Percentiles rank a stretch among this genome's conserved stretches.
Evolutionary conservation across 2,329 filamentous ascomycete genomes (phyloP).

Genomic region (Penicillium frequentans): DNA sequence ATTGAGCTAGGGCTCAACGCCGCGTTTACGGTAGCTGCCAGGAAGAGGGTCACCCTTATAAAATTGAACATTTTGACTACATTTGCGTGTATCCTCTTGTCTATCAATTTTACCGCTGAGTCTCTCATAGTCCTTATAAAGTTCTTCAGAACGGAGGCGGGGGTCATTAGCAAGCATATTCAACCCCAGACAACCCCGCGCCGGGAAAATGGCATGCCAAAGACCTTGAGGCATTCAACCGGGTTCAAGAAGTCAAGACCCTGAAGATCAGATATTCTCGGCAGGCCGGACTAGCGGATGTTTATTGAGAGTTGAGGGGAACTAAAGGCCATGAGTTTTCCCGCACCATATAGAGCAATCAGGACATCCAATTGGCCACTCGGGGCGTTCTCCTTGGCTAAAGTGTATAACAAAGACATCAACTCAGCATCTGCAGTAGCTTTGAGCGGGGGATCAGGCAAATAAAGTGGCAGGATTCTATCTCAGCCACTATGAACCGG

Average conservation of each 20-base stretch:
- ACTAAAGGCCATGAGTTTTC: not conserved
- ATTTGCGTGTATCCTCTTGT: not conserved
- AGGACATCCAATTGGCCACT: not conserved
- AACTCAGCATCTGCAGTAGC: not conserved
- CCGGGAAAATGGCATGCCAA: slow-evolving; percentile 9
- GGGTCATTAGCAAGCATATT: not conserved
- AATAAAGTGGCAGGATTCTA: not conserved
- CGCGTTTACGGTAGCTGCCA: slow-evolving; percentile 5
- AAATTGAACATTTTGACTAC: slow-evolving; percentile 8
- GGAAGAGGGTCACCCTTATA: not conserved
- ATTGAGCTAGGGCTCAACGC: slow-evolving; percentile 11
- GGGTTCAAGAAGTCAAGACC: not conserved
- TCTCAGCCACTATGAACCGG: not conserved
- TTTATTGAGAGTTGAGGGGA: not conserved
- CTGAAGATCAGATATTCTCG: not conserved
- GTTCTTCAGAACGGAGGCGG: not conserved
- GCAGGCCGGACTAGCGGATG: not conserved
- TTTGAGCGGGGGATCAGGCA: not conserved
- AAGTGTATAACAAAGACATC: not conserved
- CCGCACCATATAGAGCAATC: not conserved
- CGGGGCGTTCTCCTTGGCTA: not conserved
- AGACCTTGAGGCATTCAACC: not conserved
- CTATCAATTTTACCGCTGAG: not conserved
- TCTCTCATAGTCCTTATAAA: not conserved
- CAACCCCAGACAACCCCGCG: slow-evolving; percentile 6